These are phyloP conservation scores for Syncephalastrum racemosum DNA, from an alignment of 371 early-diverging fungal genomes.

Conservation along the genomic window DNA sequence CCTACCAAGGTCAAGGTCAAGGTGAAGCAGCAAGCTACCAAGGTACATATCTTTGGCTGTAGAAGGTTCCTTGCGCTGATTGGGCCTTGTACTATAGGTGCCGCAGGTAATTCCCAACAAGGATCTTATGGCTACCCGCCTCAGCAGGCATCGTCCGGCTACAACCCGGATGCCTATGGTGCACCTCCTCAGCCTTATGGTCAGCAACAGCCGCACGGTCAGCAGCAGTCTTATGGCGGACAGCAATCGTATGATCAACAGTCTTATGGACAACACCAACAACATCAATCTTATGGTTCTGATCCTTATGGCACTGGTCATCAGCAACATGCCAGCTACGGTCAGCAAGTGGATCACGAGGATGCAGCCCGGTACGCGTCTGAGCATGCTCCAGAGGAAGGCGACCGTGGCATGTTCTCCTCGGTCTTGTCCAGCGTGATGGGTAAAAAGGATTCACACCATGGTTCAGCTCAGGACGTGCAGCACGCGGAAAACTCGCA, in stretches of 20 bases:
- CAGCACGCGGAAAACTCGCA: slow-evolving; percentile 26
- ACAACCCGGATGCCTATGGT: not conserved
- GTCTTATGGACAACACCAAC: slow-evolving; percentile 3
- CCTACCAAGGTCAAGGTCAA: slow-evolving; percentile 14
- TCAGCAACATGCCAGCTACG: slow-evolving; percentile 1
- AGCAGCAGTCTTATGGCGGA: not conserved
- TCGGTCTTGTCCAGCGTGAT: slow-evolving; percentile 24
- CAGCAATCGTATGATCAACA: slow-evolving; percentile 1
- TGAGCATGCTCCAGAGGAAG: slow-evolving; percentile 19
- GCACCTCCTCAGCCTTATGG: not conserved
- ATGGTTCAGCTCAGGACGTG: slow-evolving; percentile 30
- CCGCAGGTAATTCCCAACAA: not conserved
- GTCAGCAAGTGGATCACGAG: slow-evolving; percentile 8
- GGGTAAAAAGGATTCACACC: slow-evolving; percentile 17
- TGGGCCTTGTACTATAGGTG: not conserved
- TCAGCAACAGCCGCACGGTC: too few species aligned
- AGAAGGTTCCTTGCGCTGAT: not conserved
- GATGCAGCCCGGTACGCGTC: slow-evolving; percentile 17
- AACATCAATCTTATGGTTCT: not conserved
- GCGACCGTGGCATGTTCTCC: slow-evolving; percentile 22
- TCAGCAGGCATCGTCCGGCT: not conserved
- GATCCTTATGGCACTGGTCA: slow-evolving; percentile 9
- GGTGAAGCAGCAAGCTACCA: slow-evolving; percentile 38
- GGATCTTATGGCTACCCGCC: slow-evolving; percentile 1
- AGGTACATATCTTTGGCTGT: slow-evolving; percentile 9